A percentile compares a stretch with the other conserved stretches of the same genome.
phyloP scores from a whole-genome alignment of 371 early-diverging fungal species.

The Gilbertella persicaria region DNA sequence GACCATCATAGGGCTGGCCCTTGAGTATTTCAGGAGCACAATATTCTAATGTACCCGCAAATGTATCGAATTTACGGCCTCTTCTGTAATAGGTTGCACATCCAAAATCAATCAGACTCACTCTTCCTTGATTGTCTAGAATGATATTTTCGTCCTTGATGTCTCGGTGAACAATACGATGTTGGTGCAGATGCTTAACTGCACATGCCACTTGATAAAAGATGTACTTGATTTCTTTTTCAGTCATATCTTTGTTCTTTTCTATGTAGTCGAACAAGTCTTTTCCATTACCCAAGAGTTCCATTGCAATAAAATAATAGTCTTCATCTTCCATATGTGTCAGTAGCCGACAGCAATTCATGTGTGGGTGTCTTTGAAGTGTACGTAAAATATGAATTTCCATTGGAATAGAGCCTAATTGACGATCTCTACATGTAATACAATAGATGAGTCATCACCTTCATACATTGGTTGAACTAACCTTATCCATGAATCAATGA shows the following conservation, averaged over 20 bases:
- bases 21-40: constrained; percentile 67
- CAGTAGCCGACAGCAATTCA: constrained; percentile 57
- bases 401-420: constrained; percentile 63
- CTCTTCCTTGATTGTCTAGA: constrained; percentile 48
- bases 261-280: constrained; percentile 77
- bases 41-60: constrained; percentile 69
- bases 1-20: constrained; percentile 64
- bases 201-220: constrained; percentile 62
- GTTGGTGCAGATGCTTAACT: constrained; percentile 63
- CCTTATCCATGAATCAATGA: constrained; percentile 68
- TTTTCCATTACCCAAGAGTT: constrained; percentile 56
- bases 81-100: constrained; percentile 57
- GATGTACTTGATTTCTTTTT: constrained; percentile 53
- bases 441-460: neutral
- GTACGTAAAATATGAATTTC: constrained; percentile 70
- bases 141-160: constrained; percentile 76
- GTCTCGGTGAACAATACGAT: constrained; percentile 73
- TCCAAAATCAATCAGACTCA: constrained; percentile 71
- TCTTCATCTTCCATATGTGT: constrained; percentile 60
- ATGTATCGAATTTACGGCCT: constrained; percentile 62
- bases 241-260: constrained; percentile 48
- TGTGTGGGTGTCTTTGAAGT: constrained; percentile 56
- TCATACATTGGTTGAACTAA: neutral
- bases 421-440: constrained; percentile 44
- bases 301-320: constrained; percentile 66